phyloP scores from a whole-genome alignment of 495 filamentous ascomycete species.

The Tirmania nivea region DNA sequence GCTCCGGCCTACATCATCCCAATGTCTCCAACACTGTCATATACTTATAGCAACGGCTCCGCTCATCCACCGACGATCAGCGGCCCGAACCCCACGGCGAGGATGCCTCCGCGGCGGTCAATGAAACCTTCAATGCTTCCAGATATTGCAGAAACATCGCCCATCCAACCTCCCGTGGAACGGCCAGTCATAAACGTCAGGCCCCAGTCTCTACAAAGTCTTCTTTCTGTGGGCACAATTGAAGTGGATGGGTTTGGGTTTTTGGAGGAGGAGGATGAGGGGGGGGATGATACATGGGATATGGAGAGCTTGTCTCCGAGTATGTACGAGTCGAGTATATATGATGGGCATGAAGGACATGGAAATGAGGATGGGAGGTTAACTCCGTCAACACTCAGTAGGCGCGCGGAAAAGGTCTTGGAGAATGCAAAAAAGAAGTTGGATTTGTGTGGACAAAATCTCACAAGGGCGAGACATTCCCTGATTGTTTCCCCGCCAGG shows the following conservation, averaged over 20 bases:
- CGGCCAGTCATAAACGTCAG: slow-evolving; percentile 1
- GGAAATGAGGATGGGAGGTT: slow-evolving; percentile 3
- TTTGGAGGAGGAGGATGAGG: slow-evolving; percentile 10
- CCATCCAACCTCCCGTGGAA: slow-evolving; percentile 5
- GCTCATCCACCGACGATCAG: not conserved
- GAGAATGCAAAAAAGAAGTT: slow-evolving; percentile 19
- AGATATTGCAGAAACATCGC: slow-evolving; percentile 17
- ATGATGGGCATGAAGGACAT: slow-evolving; percentile 10
- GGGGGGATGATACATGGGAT: not conserved
- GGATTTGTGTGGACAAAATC: slow-evolving; percentile 19
- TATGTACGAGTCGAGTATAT: slow-evolving; percentile 18
- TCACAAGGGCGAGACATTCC: slow-evolving; percentile 15
- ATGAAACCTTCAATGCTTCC: slow-evolving; percentile 5
- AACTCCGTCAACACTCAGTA: slow-evolving; percentile 6
- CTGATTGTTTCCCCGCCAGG: slow-evolving; percentile 7
- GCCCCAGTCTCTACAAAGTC: slow-evolving; percentile 16
- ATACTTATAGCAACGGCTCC: not conserved
- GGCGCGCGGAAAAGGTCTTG: slow-evolving; percentile 15
- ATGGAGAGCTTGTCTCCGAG: slow-evolving; percentile 1
- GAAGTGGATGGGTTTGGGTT: slow-evolving; percentile 19
- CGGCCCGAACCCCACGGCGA: not conserved
- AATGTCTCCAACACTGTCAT: not conserved
- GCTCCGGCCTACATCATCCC: not conserved
- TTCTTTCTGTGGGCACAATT: slow-evolving; percentile 17
- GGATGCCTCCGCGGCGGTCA: not conserved